Base-by-base conservation (phyloP, 2,329 filamentous ascomycete genomes). In the Kalaharituber pfeilii region DNA sequence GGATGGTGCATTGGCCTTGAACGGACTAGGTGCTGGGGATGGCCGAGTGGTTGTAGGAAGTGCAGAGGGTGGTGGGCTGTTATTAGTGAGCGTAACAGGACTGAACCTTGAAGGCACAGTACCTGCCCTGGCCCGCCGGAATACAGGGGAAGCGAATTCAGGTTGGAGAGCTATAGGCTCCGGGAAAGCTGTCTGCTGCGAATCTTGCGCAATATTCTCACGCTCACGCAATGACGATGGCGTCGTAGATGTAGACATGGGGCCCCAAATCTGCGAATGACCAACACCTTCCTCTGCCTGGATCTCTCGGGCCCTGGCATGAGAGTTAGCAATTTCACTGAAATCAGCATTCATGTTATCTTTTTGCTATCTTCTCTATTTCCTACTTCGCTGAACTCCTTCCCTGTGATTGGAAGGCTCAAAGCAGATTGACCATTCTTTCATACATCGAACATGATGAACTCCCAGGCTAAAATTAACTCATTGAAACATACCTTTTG, bases 31-130 rank as follows among this genome's bases (percentile, higher is more conserved):
- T 0, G 88, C 86, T 3, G 89, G 87, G 2, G 86, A 91, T 15
- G 84, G 83, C 57, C 88, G 80, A 28, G 85, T 85, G 5, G 86
- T 84, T 67, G 93, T 91, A 52, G 85, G 77, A 50, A 82, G 75
- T 39, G 78, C 71, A 1, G 74, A 71, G 51, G 73, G 69, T 63
- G 78, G 63, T 20, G 70, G 66, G 26, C 67, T 63, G 20, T 70
- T 64, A 45, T 71, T 72, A 64, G 78, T 73, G 4, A 78, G 75
- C 52, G 80, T 80, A 25, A 83, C 82, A 15, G 85, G 83, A 27
- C 88, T 87, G 67, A 98, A 93, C 59, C 89, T 79, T 47, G 91
- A 96, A 22, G 91, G 91, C n/a, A 98, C 81, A 2, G 91, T 98
- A 62, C 91, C 91, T 57, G 91, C 91, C 67, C 91, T 80, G 62